Evolutionary conservation across 2,329 filamentous ascomycete genomes (phyloP).

Genomic region (Phialophora verrucosa): DNA sequence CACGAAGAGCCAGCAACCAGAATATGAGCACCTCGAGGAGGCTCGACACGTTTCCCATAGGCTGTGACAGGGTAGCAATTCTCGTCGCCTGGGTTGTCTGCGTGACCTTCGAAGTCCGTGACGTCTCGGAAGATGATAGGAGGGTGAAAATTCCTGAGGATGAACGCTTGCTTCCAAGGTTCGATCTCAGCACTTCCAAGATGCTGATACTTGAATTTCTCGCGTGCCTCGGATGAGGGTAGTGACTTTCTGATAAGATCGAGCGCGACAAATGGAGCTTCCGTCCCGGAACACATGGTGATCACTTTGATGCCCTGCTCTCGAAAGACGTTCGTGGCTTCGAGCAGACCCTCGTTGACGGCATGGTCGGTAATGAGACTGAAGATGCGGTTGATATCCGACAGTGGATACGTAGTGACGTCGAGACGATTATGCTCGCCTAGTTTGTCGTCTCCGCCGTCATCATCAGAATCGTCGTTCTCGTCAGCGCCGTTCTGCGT

Average conservation of each 20-base stretch:
- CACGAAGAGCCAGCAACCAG: constrained; percentile 76
- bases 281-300: constrained; percentile 80
- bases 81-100: constrained; percentile 43
- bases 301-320: constrained; percentile 59
- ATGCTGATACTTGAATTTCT: constrained; percentile 58
- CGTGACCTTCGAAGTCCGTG: constrained; percentile 56
- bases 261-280: constrained; percentile 72
- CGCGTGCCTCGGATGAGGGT: constrained; percentile 41
- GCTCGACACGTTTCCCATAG: constrained; percentile 63
- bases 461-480: constrained; percentile 4
- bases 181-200: constrained; percentile 69
- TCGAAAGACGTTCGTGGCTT: constrained; percentile 47
- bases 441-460: not conserved
- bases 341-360: constrained; percentile 41
- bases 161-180: constrained; percentile 68
- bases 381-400: constrained; percentile 57
- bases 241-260: constrained; percentile 59
- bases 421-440: constrained; percentile 25
- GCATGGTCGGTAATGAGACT: constrained; percentile 49
- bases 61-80: constrained; percentile 60
- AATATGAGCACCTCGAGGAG: constrained; percentile 67
- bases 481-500: not conserved
- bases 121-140: constrained; percentile 65
- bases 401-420: constrained; percentile 49
- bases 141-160: constrained; percentile 63